Evolutionary conservation across 257 asterid genomes (phyloP), one percentile per base, ranked within the genome.

Genomic region (Solanum clarkiae): DNA sequence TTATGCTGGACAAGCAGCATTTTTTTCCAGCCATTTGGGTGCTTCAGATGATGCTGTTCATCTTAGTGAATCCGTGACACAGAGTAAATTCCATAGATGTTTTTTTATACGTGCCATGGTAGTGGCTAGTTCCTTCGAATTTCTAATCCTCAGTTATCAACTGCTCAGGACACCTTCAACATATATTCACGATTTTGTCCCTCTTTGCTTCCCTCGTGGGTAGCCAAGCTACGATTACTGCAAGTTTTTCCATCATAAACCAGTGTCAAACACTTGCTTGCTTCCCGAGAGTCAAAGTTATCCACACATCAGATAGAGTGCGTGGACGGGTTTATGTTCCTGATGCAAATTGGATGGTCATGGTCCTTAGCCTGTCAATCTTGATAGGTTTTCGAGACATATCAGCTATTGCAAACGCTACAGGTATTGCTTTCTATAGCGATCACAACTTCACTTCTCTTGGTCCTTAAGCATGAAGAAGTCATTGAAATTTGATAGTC

Each of bases 1-100:
- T 77, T 96, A 96, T 88, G 98, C 99, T 68, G 99, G 99, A 69
- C 98, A 94, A 90, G 97, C 97, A 85, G 99, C 98, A 74, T 93
- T 87, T 86, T 84, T 94, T 86, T 88, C 93, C 90, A 89, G 87
- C 11, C 54, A 86, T 81, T 86, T 92, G 4, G 88, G 88, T 55
- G 71, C 86, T 16, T 81, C 89, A 17, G 89, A 80, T 4, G 96
- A 92, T 70, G 91, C 88, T 86, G 86, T 91, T 82, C 93, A 94
- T 88, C 95, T 96, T 75, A 93, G 94, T 84, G 99, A 94, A 92
- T 94, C 95, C n/a, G 85, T 94, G 74, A 97, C 98, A 16, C 84
- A 91, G 59, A 91, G 99, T 94, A 92, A 93, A 97, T 88, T 79
- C 54, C 2, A 17, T 4, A 24, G 40, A 51, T 75, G 14, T 0